phyloP scores from a whole-genome alignment of 1,284 basidiomycete species.

The Cryptococcus sp. region DNA sequence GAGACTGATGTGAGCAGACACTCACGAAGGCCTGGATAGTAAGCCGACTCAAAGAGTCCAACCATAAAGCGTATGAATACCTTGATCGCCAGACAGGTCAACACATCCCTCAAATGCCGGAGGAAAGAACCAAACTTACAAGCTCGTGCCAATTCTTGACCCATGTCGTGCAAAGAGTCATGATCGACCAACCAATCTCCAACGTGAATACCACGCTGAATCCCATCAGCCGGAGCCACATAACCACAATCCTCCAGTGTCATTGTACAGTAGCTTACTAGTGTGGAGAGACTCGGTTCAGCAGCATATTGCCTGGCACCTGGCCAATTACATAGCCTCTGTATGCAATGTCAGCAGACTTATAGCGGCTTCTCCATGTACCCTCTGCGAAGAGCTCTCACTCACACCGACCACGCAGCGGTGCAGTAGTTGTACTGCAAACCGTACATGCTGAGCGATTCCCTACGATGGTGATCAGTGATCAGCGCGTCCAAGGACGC shows the following conservation, averaged over 20 bases:
- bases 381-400: neutral
- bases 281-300: conserved; percentile 23
- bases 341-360: neutral
- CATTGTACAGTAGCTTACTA: conserved; percentile 7
- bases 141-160: conserved; percentile 16
- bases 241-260: too few relatives aligned
- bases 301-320: conserved; percentile 18
- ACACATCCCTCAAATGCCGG: too few relatives aligned
- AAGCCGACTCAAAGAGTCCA: too few relatives aligned
- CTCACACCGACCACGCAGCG: conserved; percentile 21
- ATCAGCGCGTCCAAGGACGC: neutral
- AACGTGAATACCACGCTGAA: conserved; percentile 14
- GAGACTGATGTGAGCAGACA: too few relatives aligned
- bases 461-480: neutral
- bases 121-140: neutral
- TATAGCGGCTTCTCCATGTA: neutral
- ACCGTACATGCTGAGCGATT: conserved; percentile 22
- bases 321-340: conserved; percentile 24
- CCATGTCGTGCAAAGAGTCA: conserved; percentile 9
- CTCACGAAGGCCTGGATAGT: conserved; percentile 8
- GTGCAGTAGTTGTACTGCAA: conserved; percentile 19
- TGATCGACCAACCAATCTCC: conserved; percentile 13
- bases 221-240: too few relatives aligned
- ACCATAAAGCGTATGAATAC: too few relatives aligned
- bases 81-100: too few relatives aligned